Evolutionary conservation across 2,329 filamentous ascomycete species (phyloP), one percentile per base, ranked within the genome.

Genomic region (Exophiala phaeomuriformis): DNA sequence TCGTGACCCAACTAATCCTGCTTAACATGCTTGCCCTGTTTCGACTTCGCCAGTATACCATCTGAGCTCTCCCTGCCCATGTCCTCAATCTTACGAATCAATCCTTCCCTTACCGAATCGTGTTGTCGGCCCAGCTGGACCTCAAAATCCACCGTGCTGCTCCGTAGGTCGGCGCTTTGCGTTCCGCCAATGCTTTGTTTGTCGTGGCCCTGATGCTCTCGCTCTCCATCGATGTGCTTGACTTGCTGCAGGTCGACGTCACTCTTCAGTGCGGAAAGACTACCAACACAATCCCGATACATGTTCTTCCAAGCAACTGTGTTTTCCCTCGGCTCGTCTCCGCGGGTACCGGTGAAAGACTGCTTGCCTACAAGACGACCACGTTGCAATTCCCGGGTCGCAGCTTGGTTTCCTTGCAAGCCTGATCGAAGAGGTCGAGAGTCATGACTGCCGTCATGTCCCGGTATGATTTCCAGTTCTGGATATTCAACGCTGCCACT

Each of bases 401-500:
- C 19, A 19, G 19, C 19, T 19, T 19, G 19, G 19, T 19, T 19
- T 19, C 19, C 19, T 19, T 19, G 19, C 19, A 19, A 19, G 19
- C 19, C 19, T 19, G 19, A 19, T 19, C 19, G 19, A 19, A 19
- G 19, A 50, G 9, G 9, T 51, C 42, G 45, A 46, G 31, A 52
- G 5, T 8, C 48, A 27, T 28, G 12, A 9, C 31, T 37, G 30
- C 41, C 19, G 30, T 49, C 52, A 35, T n/a, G 37, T n/a, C 58
- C 60, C 4, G 56, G 42, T 27, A 63, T 50, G 27, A 51, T 49
- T 51, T 64, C 61, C 43, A 64, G 51, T 43, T 64, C 59, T 2
- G 61, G 61, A 52, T 56, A 59, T 39, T 57, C 58, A n/a, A 56
- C 54, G 27, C 46, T 52, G 3, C 41, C 58, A 35, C 61, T 56